A percentile compares a stretch with the other conserved stretches of the same genome.
Evolutionary conservation across 805 yeast genomes (phyloP).

Genomic region (Tetrapisispora namnaoensis): DNA sequence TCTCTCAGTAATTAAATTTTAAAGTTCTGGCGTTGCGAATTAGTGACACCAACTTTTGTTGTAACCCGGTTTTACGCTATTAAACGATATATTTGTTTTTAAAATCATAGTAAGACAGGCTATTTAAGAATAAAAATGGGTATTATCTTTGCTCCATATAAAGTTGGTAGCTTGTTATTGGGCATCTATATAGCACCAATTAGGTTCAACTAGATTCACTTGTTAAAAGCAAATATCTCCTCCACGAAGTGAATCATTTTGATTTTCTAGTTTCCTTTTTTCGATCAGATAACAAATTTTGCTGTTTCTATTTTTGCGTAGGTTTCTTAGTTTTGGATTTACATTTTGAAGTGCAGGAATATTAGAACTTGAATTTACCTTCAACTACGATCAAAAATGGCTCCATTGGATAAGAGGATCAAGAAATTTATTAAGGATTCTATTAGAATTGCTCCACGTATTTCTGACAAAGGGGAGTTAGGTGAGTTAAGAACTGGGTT

Average conservation of each 20-base stretch:
- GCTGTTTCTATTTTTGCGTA: too few species aligned
- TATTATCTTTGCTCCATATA: not conserved
- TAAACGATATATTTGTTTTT: not conserved
- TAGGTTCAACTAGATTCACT: too few species aligned
- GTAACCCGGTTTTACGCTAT: not conserved
- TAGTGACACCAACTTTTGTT: not conserved
- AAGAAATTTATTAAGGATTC: slow-evolving; percentile 29
- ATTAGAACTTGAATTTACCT: not conserved
- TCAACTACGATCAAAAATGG: slow-evolving; percentile 10
- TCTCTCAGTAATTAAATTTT: too few species aligned
- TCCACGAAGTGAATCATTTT: too few species aligned
- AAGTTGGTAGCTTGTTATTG: too few species aligned
- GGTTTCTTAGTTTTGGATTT: too few species aligned
- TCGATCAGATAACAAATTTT: too few species aligned
- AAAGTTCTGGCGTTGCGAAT: not conserved
- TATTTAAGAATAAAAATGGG: not conserved
- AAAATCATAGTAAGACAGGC: not conserved
- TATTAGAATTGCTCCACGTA: slow-evolving; percentile 30
- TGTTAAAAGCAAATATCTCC: too few species aligned
- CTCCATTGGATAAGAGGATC: slow-evolving; percentile 29
- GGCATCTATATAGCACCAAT: too few species aligned
- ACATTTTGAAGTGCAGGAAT: too few species aligned
- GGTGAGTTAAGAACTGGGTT: slow-evolving; percentile 82
- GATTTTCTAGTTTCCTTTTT: too few species aligned
- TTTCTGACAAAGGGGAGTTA: slow-evolving; percentile 55